Conservation (phyloP, 768 basidiomycete species). For the Leucocoprinus birnbaumii region DNA sequence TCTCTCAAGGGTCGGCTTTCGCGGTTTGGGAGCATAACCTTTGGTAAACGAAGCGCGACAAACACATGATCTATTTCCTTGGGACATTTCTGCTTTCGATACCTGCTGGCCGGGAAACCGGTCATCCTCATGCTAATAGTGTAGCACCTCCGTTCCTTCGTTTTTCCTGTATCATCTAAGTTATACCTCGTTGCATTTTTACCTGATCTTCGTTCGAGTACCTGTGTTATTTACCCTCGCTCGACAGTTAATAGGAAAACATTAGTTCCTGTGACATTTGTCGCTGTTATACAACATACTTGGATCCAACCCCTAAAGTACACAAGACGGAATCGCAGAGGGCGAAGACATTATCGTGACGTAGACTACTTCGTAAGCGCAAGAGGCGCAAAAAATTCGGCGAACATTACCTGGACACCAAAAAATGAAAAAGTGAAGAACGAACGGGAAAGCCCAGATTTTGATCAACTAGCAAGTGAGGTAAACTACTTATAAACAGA, state of each 20-base stretch:
- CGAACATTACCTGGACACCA: neutral
- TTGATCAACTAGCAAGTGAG: neutral
- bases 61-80: constrained; percentile 15
- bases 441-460: neutral
- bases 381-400: neutral
- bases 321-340: too few species aligned
- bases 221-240: too few species aligned
- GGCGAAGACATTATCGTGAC: too few species aligned
- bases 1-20: constrained; percentile 75
- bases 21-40: constrained; percentile 71
- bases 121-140: too few species aligned
- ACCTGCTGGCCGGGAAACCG: neutral
- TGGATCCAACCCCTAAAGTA: too few species aligned
- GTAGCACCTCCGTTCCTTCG: too few species aligned
- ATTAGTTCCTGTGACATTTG: too few species aligned
- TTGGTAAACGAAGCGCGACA: constrained; percentile 44
- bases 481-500: neutral
- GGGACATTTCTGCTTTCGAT: neutral
- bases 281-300: too few species aligned
- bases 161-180: too few species aligned
- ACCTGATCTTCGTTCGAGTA: too few species aligned
- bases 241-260: too few species aligned
- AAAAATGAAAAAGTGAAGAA: constrained; percentile 11
- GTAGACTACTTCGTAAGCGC: neutral
- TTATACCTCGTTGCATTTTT: too few species aligned